Evolutionary conservation across 2,329 filamentous ascomycete genomes (phyloP).

Genomic region (Malbranchea zuffiana): DNA sequence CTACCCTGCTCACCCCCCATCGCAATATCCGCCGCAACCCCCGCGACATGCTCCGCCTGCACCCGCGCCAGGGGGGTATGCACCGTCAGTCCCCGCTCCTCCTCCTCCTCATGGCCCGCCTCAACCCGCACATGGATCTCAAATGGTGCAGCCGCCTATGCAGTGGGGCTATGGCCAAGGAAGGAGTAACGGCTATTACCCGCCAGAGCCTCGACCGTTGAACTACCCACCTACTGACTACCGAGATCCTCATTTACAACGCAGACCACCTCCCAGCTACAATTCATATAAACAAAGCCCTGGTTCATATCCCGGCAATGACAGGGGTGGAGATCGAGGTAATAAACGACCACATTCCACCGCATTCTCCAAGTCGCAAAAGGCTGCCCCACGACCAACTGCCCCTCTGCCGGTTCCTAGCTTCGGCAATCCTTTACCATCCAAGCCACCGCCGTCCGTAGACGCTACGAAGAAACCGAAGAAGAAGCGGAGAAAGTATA

Average conservation of each 20-base stretch:
- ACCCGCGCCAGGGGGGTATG: conserved; percentile 12
- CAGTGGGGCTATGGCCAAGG: conserved; percentile 42
- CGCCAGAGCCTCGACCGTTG: conserved; percentile 34
- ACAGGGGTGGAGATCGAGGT: conserved; percentile 16
- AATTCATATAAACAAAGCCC: conserved; percentile 18
- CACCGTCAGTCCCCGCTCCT: conserved; percentile 15
- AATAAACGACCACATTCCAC: conserved; percentile 29
- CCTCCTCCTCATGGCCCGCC: conserved; percentile 17
- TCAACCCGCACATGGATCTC: too few species aligned
- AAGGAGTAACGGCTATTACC: not conserved
- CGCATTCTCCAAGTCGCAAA: conserved; percentile 1
- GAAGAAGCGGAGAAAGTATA: conserved; percentile 33
- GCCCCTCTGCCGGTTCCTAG: conserved; percentile 37
- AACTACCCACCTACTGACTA: conserved; percentile 30
- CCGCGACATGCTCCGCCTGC: conserved; percentile 16
- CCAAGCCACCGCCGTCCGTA: conserved; percentile 30
- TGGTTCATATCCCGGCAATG: conserved; percentile 10
- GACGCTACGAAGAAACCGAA: conserved; percentile 31
- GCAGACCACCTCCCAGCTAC: conserved; percentile 15
- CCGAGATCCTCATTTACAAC: conserved; percentile 5
- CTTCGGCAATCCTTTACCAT: conserved; percentile 35
- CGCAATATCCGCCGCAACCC: conserved; percentile 18
- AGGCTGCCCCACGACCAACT: not conserved
- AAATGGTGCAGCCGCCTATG: conserved; percentile 46
- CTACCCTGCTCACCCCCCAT: conserved; percentile 16